phyloP scores from a whole-genome alignment of 2,329 filamentous ascomycete species.

The Scleromitrula shiraiana region DNA sequence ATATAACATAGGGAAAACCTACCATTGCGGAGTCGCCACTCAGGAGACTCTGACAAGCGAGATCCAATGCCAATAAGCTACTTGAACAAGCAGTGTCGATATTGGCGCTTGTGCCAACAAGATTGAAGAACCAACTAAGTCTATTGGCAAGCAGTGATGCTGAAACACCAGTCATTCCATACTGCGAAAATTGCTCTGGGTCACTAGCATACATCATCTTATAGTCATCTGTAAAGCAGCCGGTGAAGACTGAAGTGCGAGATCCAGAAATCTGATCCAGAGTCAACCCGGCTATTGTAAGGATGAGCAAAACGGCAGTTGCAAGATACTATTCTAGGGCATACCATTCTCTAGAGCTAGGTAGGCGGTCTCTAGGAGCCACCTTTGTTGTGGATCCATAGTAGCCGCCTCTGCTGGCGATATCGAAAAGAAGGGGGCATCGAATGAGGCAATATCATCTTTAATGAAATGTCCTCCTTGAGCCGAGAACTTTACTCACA shows the following conservation, averaged over 20 bases:
- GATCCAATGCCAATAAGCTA: constrained; percentile 44
- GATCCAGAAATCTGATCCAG: constrained; percentile 4
- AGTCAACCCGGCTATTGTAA: constrained; percentile 7
- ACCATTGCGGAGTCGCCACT: constrained; percentile 30
- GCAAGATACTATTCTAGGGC: not conserved
- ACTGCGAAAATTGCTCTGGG: not conserved
- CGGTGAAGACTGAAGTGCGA: constrained; percentile 39
- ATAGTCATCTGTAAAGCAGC: constrained; percentile 33
- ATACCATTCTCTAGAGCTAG: constrained; percentile 26
- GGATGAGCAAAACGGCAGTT: not conserved
- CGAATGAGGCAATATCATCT: constrained; percentile 14
- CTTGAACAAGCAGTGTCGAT: constrained; percentile 52
- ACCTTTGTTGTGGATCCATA: constrained; percentile 42
- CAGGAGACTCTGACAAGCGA: constrained; percentile 41
- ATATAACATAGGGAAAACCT: constrained; percentile 28
- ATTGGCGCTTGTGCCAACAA: constrained; percentile 43
- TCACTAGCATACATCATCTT: constrained; percentile 5
- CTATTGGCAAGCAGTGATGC: constrained; percentile 42
- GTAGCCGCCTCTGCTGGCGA: constrained; percentile 17
- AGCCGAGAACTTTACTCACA: not conserved
- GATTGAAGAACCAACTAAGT: constrained; percentile 46
- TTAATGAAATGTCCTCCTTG: constrained; percentile 5
- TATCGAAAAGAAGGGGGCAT: constrained; percentile 19
- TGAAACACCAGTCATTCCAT: constrained; percentile 21
- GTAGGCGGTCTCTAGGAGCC: constrained; percentile 36